phyloP scores from a whole-genome alignment of 1,139 yeast species.

The Yamadazyma blattariae region DNA sequence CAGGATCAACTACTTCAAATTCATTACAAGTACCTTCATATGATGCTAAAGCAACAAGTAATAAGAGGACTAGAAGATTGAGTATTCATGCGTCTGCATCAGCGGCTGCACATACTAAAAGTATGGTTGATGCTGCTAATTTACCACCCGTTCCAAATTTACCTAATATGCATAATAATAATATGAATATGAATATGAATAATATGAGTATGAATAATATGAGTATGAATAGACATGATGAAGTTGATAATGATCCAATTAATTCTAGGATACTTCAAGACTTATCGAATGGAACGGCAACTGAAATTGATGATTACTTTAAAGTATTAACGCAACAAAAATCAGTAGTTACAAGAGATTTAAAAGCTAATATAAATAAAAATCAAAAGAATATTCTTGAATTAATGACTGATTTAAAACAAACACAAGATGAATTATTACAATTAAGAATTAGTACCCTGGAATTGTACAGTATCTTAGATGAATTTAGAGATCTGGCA shows the following conservation, averaged over 20 bases:
- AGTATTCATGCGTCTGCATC: constrained; percentile 45
- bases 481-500: constrained; percentile 70
- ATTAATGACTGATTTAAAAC: constrained; percentile 62
- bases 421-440: constrained; percentile 63
- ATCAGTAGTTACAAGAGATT: constrained; percentile 55
- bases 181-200: too few species aligned
- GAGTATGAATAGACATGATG: too few species aligned
- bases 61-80: constrained; percentile 29
- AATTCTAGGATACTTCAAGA: constrained; percentile 48
- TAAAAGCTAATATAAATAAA: constrained; percentile 62
- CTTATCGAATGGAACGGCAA: constrained; percentile 64
- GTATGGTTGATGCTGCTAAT: constrained; percentile 25
- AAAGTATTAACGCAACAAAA: constrained; percentile 54
- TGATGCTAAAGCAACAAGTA: constrained; percentile 6
- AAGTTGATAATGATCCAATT: constrained; percentile 12
- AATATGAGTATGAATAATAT: too few species aligned
- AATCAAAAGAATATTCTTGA: constrained; percentile 72
- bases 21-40: constrained; percentile 13
- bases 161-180: constrained; percentile 11
- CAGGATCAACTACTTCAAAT: not conserved
- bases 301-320: constrained; percentile 71
- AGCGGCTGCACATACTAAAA: constrained; percentile 29
- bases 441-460: constrained; percentile 58
- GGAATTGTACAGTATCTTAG: constrained; percentile 60
- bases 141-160: constrained; percentile 42